Conservation (phyloP, 2,329 filamentous ascomycete genomes). For the Aphanocladium album region DNA sequence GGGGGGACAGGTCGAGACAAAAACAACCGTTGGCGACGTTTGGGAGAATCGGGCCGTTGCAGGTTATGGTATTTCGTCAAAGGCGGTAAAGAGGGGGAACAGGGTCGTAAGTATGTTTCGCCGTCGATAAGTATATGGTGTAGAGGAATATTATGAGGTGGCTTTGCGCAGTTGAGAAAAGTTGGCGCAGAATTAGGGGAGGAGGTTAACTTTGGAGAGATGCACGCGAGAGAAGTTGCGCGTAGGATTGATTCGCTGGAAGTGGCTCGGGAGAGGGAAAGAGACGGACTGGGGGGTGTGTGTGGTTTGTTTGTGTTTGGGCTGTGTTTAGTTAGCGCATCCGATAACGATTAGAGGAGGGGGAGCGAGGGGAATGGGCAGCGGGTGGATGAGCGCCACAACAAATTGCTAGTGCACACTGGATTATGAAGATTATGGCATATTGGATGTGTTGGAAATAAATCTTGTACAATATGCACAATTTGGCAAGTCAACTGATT, state of each 20-base stretch:
- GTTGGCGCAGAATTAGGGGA: background rate
- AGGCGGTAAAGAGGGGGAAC: background rate
- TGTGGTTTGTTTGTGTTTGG: conserved; percentile 7
- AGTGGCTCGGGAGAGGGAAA: background rate
- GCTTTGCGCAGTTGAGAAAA: background rate
- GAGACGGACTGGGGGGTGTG: no score
- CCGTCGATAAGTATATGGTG: background rate
- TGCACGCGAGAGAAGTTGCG: conserved; percentile 1
- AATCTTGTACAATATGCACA: no score
- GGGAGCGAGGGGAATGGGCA: background rate
- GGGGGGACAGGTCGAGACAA: background rate
- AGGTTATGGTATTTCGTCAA: background rate
- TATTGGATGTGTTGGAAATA: no score
- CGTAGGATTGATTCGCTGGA: background rate
- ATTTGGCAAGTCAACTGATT: no score
- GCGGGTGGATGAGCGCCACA: background rate
- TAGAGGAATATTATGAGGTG: background rate
- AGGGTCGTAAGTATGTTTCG: background rate
- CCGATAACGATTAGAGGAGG: conserved; percentile 8
- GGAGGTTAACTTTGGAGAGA: background rate
- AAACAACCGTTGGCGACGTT: background rate
- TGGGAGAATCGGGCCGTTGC: background rate
- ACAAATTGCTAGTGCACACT: background rate
- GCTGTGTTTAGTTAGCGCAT: background rate
- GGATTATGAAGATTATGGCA: background rate